These are phyloP conservation scores for Plasmopara halstedii DNA, from an alignment of 352 stramenopile species.

Conservation along the genomic window DNA sequence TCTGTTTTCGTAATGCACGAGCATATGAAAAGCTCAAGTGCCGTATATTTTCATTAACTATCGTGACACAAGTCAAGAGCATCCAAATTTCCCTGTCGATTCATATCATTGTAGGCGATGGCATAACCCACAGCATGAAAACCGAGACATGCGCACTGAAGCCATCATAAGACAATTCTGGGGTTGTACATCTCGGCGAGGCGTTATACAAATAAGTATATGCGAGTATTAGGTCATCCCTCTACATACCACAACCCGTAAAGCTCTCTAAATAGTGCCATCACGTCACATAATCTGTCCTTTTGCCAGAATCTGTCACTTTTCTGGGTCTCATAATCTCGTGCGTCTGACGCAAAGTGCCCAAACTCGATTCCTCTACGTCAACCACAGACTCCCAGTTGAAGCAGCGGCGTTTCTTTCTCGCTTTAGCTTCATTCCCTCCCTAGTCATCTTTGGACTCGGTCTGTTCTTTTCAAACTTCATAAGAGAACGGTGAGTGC, in stretches of 20 bases:
- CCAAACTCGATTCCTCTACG: conserved; percentile 14
- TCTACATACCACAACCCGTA: conserved; percentile 4
- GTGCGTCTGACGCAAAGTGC: conserved; percentile 1
- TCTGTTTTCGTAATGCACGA: too few relatives aligned
- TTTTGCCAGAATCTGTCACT: conserved; percentile 7
- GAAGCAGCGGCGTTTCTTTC: conserved; percentile 26
- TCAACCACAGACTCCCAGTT: conserved; percentile 13
- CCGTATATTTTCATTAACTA: too few relatives aligned
- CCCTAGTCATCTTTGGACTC: neutral
- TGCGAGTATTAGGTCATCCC: conserved; percentile 3
- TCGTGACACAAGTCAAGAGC: too few relatives aligned
- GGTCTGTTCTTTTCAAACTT: too few relatives aligned
- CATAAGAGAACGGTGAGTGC: too few relatives aligned
- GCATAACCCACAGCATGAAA: too few relatives aligned
- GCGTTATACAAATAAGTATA: neutral
- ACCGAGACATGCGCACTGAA: neutral
- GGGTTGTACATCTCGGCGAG: neutral
- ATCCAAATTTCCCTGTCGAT: too few relatives aligned
- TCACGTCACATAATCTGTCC: conserved; percentile 1
- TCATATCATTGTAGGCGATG: too few relatives aligned
- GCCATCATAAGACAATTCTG: neutral
- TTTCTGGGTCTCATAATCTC: conserved; percentile 11
- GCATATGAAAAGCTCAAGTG: too few relatives aligned
- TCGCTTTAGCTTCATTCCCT: neutral
- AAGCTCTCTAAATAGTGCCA: conserved; percentile 5